Conservation (phyloP, 768 basidiomycete species). For the Hypholoma sublateritium region DNA sequence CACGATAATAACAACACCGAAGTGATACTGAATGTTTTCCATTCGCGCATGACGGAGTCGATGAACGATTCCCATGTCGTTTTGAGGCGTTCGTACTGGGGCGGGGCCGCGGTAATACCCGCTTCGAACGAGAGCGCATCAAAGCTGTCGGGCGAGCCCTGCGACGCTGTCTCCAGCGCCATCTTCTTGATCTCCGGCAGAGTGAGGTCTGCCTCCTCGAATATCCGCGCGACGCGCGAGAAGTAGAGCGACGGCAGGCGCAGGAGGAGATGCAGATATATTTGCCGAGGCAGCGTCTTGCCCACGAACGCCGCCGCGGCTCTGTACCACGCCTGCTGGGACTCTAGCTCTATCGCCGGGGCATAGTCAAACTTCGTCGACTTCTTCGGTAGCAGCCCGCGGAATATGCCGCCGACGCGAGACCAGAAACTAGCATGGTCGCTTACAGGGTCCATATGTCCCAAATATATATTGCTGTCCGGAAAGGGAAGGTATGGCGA, state of each 20-base stretch:
- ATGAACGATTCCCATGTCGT: conserved; percentile 29
- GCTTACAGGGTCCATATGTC: too few species aligned
- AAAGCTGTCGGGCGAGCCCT: not conserved
- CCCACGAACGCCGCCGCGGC: conserved; percentile 20
- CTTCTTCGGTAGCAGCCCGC: too few species aligned
- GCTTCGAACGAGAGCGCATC: conserved; percentile 2
- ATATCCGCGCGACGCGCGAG: conserved; percentile 63
- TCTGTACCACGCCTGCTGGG: too few species aligned
- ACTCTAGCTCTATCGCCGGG: too few species aligned
- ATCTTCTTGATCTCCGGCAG: conserved; percentile 49
- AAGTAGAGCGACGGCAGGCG: too few species aligned
- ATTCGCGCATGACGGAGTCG: conserved; percentile 31
- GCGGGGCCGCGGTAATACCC: conserved; percentile 1
- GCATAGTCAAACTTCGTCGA: too few species aligned
- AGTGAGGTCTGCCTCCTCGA: conserved; percentile 64
- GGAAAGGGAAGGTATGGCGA: too few species aligned
- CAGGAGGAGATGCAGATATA: too few species aligned
- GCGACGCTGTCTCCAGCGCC: too few species aligned
- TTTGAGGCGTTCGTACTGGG: conserved; percentile 20
- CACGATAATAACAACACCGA: conserved; percentile 32
- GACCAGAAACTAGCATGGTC: too few species aligned
- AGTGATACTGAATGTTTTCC: conserved; percentile 35
- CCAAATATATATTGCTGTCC: too few species aligned
- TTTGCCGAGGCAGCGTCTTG: conserved; percentile 30
- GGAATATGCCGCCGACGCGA: too few species aligned